These are phyloP conservation scores for Inga laurina DNA, from an alignment of 306 rosid genomes.

Conservation along the genomic window DNA sequence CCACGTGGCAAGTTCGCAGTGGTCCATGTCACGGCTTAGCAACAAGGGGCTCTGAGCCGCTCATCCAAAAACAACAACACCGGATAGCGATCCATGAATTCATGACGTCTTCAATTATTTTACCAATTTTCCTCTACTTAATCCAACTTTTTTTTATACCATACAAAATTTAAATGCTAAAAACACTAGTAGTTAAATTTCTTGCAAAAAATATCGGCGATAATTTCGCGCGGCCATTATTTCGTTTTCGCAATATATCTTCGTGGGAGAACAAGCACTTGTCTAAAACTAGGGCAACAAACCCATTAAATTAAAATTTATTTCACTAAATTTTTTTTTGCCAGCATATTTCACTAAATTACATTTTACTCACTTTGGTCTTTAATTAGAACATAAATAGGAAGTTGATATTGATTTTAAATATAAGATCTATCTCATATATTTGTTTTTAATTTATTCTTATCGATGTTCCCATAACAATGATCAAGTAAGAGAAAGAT, in stretches of 20 bases:
- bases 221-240: background rate
- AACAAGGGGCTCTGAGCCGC: background rate
- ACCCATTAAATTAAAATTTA: background rate
- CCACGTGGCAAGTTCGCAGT: background rate
- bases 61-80: background rate
- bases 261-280: background rate
- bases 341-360: background rate
- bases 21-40: background rate
- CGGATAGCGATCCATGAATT: background rate
- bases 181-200: background rate
- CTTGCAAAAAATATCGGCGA: background rate
- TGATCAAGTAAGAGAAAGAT: too few relatives aligned
- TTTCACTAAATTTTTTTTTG: background rate
- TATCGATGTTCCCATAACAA: rapidly evolving
- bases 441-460: too few relatives aligned
- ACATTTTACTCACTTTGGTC: background rate
- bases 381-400: too few relatives aligned
- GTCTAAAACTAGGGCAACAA: background rate
- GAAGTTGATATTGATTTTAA: too few relatives aligned
- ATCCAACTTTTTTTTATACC: background rate
- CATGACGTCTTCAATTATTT: slow-evolving; percentile 10
- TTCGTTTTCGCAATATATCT: background rate
- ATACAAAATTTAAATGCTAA: background rate
- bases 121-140: background rate
- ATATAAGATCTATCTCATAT: too few relatives aligned